These are phyloP conservation scores for Clonostachys rhizophaga DNA, from an alignment of 2,329 filamentous ascomycete genomes.

Conservation along the genomic window DNA sequence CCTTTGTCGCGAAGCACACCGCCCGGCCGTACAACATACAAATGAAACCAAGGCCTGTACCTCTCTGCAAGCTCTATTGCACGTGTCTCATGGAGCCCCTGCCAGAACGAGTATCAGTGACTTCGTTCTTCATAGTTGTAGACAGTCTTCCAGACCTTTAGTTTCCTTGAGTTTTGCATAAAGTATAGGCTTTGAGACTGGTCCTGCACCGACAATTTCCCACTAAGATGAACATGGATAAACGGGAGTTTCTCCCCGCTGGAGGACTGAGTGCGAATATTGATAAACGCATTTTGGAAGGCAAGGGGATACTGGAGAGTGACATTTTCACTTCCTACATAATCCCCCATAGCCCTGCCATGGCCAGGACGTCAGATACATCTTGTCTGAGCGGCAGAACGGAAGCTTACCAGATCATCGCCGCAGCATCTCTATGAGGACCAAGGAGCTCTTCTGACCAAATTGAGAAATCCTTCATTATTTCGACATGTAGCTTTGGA, in stretches of 20 bases:
- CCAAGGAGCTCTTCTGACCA: slow-evolving; percentile 15
- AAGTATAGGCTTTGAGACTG: slow-evolving; percentile 20
- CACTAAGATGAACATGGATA: slow-evolving; percentile 22
- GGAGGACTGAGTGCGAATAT: too few species aligned
- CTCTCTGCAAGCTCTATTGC: too few species aligned
- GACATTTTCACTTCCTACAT: background rate
- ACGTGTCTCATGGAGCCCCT: too few species aligned
- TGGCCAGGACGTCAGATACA: background rate
- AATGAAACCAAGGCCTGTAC: too few species aligned
- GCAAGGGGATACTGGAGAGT: background rate
- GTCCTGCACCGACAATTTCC: slow-evolving; percentile 21
- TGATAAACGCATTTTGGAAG: background rate
- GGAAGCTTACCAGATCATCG: slow-evolving; percentile 17
- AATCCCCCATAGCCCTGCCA: background rate
- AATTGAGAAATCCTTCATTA: slow-evolving; percentile 13
- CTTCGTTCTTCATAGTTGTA: too few species aligned
- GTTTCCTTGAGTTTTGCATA: background rate
- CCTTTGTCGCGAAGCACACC: too few species aligned
- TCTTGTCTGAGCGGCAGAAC: background rate
- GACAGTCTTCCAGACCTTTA: background rate
- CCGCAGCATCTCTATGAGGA: slow-evolving; percentile 14
- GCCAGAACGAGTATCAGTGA: too few species aligned
- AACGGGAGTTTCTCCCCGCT: slow-evolving; percentile 9
- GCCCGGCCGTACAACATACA: too few species aligned
- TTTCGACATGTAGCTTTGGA: background rate